Evolutionary conservation across 179 eudicot genomes (phyloP).

Genomic region (Beta corolliflora): DNA sequence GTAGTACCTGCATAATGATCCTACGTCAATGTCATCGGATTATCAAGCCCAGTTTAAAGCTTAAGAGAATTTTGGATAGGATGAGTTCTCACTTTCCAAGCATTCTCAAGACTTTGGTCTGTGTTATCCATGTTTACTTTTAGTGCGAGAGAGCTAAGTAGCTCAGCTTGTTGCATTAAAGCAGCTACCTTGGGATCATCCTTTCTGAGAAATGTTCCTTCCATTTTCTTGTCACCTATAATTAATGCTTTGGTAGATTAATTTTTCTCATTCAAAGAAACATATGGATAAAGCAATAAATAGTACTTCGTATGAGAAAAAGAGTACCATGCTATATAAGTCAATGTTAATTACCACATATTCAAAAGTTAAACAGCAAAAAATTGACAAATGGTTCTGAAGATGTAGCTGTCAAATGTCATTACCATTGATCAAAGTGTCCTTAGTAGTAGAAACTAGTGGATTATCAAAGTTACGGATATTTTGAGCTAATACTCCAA

Average conservation of each 20-base stretch:
- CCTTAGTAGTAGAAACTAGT: slow-evolving; percentile 35
- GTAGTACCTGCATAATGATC: slow-evolving; percentile 56
- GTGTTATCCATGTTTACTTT: slow-evolving; percentile 81
- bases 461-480: slow-evolving; percentile 31
- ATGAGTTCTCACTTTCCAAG: slow-evolving; percentile 76
- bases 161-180: slow-evolving; percentile 90
- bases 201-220: slow-evolving; percentile 76
- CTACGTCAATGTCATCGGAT: slow-evolving; percentile 6
- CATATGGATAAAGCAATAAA: slow-evolving; percentile 13
- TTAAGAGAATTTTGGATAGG: neutral
- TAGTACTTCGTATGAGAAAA: slow-evolving; percentile 5
- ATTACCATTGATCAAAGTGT: slow-evolving; percentile 50
- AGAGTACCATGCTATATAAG: slow-evolving; percentile 20
- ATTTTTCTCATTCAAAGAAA: neutral
- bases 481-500: slow-evolving; percentile 65
- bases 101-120: slow-evolving; percentile 82
- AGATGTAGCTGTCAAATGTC: slow-evolving; percentile 28
- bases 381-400: slow-evolving; percentile 18
- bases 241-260: neutral
- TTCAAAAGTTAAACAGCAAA: slow-evolving; percentile 31
- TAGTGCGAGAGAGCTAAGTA: slow-evolving; percentile 87
- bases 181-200: slow-evolving; percentile 88
- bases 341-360: slow-evolving; percentile 20
- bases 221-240: slow-evolving; percentile 41
- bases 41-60: neutral